Percentiles rank a stretch among this genome's conserved stretches.
These are phyloP conservation scores for Colletotrichum theobromicola DNA, from an alignment of 2,329 filamentous ascomycete species.

Conservation along the genomic window DNA sequence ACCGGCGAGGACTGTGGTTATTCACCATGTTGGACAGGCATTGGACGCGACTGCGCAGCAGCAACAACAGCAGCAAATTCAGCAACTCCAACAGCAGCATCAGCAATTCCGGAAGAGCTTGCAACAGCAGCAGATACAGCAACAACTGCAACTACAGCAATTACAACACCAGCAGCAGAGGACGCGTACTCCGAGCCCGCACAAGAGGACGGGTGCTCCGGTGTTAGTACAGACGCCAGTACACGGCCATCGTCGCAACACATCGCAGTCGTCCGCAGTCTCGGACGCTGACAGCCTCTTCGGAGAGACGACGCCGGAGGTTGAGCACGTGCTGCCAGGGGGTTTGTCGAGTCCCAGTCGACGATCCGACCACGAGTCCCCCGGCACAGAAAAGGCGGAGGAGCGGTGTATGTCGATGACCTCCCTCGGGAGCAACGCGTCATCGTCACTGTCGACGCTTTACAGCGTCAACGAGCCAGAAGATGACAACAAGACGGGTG, in stretches of 20 bases:
- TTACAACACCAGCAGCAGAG: background rate
- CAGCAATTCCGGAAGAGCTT: background rate
- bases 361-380: slow-evolving; percentile 26
- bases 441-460: slow-evolving; percentile 60
- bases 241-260: background rate
- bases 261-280: background rate
- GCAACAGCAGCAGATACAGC: background rate
- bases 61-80: background rate
- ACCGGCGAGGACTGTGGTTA: background rate
- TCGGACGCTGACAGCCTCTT: slow-evolving; percentile 45
- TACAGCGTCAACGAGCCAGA: slow-evolving; percentile 59
- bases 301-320: slow-evolving; percentile 37
- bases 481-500: slow-evolving; percentile 28
- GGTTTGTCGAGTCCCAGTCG: slow-evolving; percentile 51
- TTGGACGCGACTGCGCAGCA: background rate
- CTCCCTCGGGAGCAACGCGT: slow-evolving; percentile 49
- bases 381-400: slow-evolving; percentile 15
- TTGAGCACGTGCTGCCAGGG: slow-evolving; percentile 32
- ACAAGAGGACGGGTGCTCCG: background rate
- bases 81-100: background rate
- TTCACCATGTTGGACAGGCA: background rate
- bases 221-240: background rate
- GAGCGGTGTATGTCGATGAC: slow-evolving; percentile 18
- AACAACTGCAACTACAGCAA: background rate
- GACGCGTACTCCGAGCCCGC: slow-evolving; percentile 5